phyloP scores from a whole-genome alignment of 2,329 filamentous ascomycete genomes.

The Aspergillaceae sp. region DNA sequence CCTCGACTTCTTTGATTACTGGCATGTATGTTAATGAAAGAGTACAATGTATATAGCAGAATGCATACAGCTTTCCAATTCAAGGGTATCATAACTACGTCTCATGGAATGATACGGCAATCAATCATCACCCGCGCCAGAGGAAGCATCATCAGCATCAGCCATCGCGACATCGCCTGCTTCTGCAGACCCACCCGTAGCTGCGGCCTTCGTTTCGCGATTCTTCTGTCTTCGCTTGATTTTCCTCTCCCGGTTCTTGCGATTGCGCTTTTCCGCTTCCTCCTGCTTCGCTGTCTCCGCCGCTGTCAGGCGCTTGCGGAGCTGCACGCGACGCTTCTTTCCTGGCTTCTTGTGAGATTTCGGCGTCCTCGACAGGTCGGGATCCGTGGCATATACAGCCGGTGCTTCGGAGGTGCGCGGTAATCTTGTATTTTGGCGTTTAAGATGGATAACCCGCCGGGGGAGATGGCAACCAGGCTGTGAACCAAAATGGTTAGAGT shows the following conservation, averaged over 20 bases:
- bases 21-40: neutral
- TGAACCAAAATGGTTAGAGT: neutral
- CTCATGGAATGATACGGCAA: neutral
- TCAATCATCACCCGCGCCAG: constrained; percentile 5
- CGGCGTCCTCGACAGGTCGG: constrained; percentile 14
- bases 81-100: neutral
- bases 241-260: constrained; percentile 33
- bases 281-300: constrained; percentile 24
- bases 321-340: constrained; percentile 34
- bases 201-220: constrained; percentile 26
- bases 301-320: constrained; percentile 27
- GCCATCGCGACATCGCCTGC: constrained; percentile 10
- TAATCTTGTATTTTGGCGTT: constrained; percentile 24
- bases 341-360: constrained; percentile 33
- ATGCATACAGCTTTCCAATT: neutral
- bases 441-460: constrained; percentile 33
- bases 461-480: constrained; percentile 35
- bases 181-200: constrained; percentile 11
- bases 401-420: constrained; percentile 6
- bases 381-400: constrained; percentile 14
- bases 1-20: constrained; percentile 5
- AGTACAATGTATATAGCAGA: neutral
- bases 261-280: constrained; percentile 32
- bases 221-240: constrained; percentile 32
- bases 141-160: constrained; percentile 12